Percentiles rank a stretch among this genome's conserved stretches.
phyloP scores from a whole-genome alignment of 2,329 filamentous ascomycete species.

The Tetracladium maxilliforme region DNA sequence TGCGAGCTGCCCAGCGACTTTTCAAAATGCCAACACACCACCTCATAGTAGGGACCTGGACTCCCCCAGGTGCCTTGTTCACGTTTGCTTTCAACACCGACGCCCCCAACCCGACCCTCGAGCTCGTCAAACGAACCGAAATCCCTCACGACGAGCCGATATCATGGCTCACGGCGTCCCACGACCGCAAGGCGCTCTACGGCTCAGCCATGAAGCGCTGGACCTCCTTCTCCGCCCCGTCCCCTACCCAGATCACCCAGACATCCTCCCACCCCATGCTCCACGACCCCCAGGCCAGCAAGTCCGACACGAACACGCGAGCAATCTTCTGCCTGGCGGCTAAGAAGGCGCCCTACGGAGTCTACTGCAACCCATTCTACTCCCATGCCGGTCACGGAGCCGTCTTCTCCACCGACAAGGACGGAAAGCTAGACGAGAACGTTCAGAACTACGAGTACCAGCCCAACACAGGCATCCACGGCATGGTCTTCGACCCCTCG shows the following conservation, averaged over 20 bases:
- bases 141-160: constrained; percentile 78
- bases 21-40: too few relatives aligned
- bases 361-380: constrained; percentile 89
- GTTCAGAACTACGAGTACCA: constrained; percentile 63
- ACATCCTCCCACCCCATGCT: constrained; percentile 56
- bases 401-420: constrained; percentile 47
- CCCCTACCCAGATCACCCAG: constrained; percentile 62
- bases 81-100: constrained; percentile 81
- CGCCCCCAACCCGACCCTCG: constrained; percentile 53
- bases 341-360: constrained; percentile 59
- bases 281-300: constrained; percentile 46
- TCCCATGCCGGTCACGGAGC: constrained; percentile 70
- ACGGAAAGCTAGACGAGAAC: constrained; percentile 44
- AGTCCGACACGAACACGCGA: constrained; percentile 62
- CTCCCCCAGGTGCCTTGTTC: constrained; percentile 77
- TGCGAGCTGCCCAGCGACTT: too few relatives aligned
- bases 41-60: constrained; percentile 88
- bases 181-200: constrained; percentile 72
- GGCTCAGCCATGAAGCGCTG: constrained; percentile 90
- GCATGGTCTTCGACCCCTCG: constrained; percentile 65
- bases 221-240: constrained; percentile 66
- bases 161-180: constrained; percentile 94
- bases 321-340: constrained; percentile 82
- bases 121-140: constrained; percentile 64
- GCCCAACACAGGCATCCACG: constrained; percentile 58